phyloP scores from a whole-genome alignment of 306 rosid species.

The Geum urbanum region DNA sequence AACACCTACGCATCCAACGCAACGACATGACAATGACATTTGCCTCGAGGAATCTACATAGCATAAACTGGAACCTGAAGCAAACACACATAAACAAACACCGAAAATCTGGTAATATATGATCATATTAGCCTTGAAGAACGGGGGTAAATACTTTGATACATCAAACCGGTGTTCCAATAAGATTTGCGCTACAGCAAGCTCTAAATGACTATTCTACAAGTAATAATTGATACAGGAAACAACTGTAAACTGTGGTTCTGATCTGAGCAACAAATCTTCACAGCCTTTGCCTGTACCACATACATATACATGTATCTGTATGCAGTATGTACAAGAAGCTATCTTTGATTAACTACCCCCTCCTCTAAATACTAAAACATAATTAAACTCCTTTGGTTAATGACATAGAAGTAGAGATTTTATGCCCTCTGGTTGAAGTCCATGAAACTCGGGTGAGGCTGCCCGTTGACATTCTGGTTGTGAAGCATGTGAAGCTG shows the following conservation, averaged over 20 bases:
- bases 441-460: constrained; percentile 48
- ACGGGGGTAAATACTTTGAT: neutral
- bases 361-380: constrained; percentile 26
- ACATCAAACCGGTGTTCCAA: neutral
- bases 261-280: constrained; percentile 22
- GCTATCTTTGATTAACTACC: constrained; percentile 37
- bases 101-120: neutral
- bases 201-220: neutral
- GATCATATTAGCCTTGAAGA: neutral
- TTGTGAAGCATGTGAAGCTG: constrained; percentile 49
- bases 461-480: constrained; percentile 40
- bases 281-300: constrained; percentile 26
- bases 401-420: neutral
- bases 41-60: neutral
- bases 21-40: neutral
- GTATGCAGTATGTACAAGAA: constrained; percentile 42
- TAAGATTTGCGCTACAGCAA: neutral
- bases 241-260: constrained; percentile 5
- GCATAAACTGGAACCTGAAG: neutral
- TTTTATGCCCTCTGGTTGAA: constrained; percentile 40
- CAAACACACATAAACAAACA: neutral
- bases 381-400: constrained; percentile 22
- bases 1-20: neutral
- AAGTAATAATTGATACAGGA: constrained; percentile 22
- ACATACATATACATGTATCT: constrained; percentile 21